phyloP scores from a whole-genome alignment of 805 yeast genomes.

The Isabelozyma gotoi region DNA sequence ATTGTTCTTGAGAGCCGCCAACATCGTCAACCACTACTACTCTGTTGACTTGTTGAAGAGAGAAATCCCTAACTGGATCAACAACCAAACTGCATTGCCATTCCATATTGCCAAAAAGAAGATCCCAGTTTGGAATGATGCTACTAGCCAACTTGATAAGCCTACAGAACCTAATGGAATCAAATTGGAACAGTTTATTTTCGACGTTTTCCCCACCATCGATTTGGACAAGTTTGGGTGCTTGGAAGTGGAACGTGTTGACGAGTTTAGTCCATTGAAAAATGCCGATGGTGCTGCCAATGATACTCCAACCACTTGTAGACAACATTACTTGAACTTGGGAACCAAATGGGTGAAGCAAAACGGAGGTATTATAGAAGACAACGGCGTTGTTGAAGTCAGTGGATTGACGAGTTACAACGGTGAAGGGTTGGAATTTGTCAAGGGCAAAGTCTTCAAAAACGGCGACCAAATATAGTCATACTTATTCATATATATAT shows the following conservation, averaged over 20 bases:
- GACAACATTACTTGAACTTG: slow-evolving; percentile 59
- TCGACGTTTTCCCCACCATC: slow-evolving; percentile 89
- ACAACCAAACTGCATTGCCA: slow-evolving; percentile 69
- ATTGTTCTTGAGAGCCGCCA: slow-evolving; percentile 85
- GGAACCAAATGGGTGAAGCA: slow-evolving; percentile 71
- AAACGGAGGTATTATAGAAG: slow-evolving; percentile 64
- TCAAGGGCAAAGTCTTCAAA: slow-evolving; percentile 44
- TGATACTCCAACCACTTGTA: slow-evolving; percentile 85
- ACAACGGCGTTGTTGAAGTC: slow-evolving; percentile 65
- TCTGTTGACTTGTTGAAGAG: slow-evolving; percentile 67
- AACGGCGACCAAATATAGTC: slow-evolving; percentile 30
- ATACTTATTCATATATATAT: background rate
- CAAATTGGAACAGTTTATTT: slow-evolving; percentile 93
- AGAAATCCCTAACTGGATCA: slow-evolving; percentile 68
- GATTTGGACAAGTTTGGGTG: slow-evolving; percentile 76
- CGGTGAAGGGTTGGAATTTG: slow-evolving; percentile 68
- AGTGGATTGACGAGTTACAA: slow-evolving; percentile 70
- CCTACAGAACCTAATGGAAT: slow-evolving; percentile 88
- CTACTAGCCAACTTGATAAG: slow-evolving; percentile 45
- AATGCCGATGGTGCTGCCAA: slow-evolving; percentile 81
- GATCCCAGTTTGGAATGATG: slow-evolving; percentile 58
- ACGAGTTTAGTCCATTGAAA: slow-evolving; percentile 92
- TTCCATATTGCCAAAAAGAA: slow-evolving; percentile 94
- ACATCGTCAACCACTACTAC: slow-evolving; percentile 95
- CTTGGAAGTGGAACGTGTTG: slow-evolving; percentile 80